Conservation (phyloP, 805 yeast species). For the Wickerhamiella azymoides region DNA sequence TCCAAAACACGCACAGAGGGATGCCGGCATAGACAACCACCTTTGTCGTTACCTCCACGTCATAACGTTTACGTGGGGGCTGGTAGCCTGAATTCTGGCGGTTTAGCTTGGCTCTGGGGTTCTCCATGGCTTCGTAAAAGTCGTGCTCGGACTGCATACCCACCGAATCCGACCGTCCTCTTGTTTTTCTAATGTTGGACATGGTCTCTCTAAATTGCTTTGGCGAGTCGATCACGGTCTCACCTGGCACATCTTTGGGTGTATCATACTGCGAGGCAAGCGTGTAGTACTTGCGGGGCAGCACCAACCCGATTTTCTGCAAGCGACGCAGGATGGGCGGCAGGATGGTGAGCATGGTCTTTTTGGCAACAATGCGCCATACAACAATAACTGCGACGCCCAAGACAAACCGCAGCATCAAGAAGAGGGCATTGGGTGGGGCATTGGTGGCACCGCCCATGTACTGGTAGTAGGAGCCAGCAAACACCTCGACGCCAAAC, state of each 20-base stretch:
- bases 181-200: slow-evolving; percentile 16
- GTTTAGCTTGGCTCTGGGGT: slow-evolving; percentile 2
- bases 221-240: slow-evolving; percentile 27
- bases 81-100: slow-evolving; percentile 12
- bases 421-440: background rate
- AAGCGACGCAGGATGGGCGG: slow-evolving; percentile 42
- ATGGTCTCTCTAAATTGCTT: slow-evolving; percentile 23
- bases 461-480: background rate
- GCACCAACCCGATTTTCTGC: slow-evolving; percentile 25
- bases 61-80: slow-evolving; percentile 37
- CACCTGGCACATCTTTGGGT: slow-evolving; percentile 18
- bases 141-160: slow-evolving; percentile 33
- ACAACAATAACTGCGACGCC: slow-evolving; percentile 50
- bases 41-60: slow-evolving; percentile 64
- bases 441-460: background rate
- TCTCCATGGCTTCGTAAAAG: slow-evolving; percentile 25
- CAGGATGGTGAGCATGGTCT: slow-evolving; percentile 41
- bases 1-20: slow-evolving; percentile 35
- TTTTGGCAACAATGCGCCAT: slow-evolving; percentile 69
- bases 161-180: slow-evolving; percentile 26
- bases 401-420: slow-evolving; percentile 34
- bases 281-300: slow-evolving; percentile 29
- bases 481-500: slow-evolving; percentile 51
- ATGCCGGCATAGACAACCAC: slow-evolving; percentile 74
- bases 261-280: slow-evolving; percentile 27